Percentiles rank a stretch among this genome's conserved stretches.
Evolutionary conservation across 176 grass and related monocot genomes (phyloP).

Genomic region (Aegilops tauschii): DNA sequence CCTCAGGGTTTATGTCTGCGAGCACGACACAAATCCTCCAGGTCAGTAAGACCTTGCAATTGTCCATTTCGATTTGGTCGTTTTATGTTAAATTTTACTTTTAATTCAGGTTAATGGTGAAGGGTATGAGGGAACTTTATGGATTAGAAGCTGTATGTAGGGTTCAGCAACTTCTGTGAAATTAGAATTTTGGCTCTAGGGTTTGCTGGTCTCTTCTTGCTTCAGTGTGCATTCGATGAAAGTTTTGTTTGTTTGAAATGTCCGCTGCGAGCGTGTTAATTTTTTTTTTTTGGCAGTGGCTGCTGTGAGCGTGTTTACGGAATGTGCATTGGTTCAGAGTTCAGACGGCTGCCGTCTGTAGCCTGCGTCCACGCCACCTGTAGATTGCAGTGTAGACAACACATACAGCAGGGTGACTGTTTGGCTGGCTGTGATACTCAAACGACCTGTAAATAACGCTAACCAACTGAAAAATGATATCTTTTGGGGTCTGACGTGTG

Average conservation of each 20-base stretch:
- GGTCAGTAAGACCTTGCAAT: constrained; percentile 18
- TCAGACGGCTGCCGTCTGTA: no score
- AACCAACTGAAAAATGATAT: background rate
- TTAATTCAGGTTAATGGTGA: background rate
- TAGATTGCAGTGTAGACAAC: background rate
- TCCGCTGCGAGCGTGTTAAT: background rate
- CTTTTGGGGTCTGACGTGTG: background rate
- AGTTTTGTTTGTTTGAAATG: background rate
- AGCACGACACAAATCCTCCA: constrained; percentile 43
- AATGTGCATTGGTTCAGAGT: no score
- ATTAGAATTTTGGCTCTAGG: background rate
- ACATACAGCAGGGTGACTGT: background rate
- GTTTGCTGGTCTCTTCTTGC: background rate
- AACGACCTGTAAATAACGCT: background rate
- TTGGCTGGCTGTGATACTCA: background rate
- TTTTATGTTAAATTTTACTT: background rate
- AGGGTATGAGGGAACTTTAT: background rate
- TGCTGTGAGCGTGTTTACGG: no score
- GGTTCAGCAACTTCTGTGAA: background rate
- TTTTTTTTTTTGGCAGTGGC: no score
- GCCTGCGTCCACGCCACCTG: background rate
- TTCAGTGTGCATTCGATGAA: background rate
- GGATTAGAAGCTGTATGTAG: background rate
- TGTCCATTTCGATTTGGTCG: background rate
- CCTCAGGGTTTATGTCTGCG: constrained; percentile 49